Evolutionary conservation across 2,329 filamentous ascomycete genomes (phyloP), one percentile per base, ranked within the genome.

Genomic region (Cladobotryum protrusum): DNA sequence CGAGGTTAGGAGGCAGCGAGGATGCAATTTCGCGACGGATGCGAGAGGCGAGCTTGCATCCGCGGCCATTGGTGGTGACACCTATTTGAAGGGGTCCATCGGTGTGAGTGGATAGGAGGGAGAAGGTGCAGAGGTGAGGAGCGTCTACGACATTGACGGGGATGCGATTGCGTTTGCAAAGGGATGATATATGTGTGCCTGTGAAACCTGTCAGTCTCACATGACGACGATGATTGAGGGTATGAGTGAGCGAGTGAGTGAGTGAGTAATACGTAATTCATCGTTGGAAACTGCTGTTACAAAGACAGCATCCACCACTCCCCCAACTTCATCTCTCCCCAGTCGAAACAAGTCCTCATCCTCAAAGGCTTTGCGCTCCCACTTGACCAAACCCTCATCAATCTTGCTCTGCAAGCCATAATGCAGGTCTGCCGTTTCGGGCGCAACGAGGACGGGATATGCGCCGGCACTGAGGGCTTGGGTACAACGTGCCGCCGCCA

Each of bases 81-180:
- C 93, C 93, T 53, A 99, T 86, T 65, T 97, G 93, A 37, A 99
- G 76, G 9, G 93, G 92, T 0, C 93, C 93, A 62, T 96, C 91
- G 48, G 81, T 83, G 67, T 97, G 84, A 7, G 89, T 95, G 19
- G 90, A 93, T 42, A 97, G 82, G 47, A 99, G 77, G 5, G 87
- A 86, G 67, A 99, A 96, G 20, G 89, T 88, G 72, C 90, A 96
- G 14, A 97, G 83, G 33, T 82, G 77, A 0, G 92, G 88, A 0
- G 87, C 81, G 70, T 99, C 93, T 53, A 89, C 82, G 20, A 97
- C 89, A 68, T 99, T 99, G 63, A 99, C 78, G 32, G 92, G 92
- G 58, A 99, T 93, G 41, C 93, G 82, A 54, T 91, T 76, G 43
- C 85, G 79, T 52, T 77, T 81, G 72, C 93, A 97, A 4, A 91